Evolutionary conservation across 768 basidiomycete species (phyloP).

Genomic region (Strobilomyces echinocephalus): DNA sequence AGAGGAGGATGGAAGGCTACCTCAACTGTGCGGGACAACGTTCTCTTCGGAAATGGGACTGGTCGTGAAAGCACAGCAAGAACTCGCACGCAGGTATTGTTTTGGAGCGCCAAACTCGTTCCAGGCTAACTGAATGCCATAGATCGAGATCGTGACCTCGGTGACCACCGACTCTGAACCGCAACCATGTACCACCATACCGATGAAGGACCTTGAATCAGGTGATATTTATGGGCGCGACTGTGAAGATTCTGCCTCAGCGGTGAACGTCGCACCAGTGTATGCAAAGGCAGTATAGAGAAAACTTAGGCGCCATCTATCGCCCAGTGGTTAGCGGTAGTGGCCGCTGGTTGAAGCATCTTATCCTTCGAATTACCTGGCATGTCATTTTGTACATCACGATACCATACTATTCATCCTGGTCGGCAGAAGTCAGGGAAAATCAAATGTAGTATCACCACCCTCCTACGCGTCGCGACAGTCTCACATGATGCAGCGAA

Average conservation of each 20-base stretch:
- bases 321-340: no score
- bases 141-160: slow-evolving; percentile 3
- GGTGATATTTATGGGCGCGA: not conserved
- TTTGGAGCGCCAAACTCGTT: not conserved
- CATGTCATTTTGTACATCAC: no score
- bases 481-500: no score
- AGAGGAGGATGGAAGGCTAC: slow-evolving; percentile 21
- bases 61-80: not conserved
- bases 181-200: not conserved
- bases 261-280: not conserved
- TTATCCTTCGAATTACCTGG: no score
- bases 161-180: not conserved
- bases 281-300: not conserved
- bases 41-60: slow-evolving; percentile 6
- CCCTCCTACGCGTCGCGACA: no score
- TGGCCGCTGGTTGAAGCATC: no score
- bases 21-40: not conserved
- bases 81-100: slow-evolving; percentile 7
- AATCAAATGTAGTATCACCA: no score
- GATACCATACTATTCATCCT: no score
- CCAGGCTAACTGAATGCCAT: not conserved
- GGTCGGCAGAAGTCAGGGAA: no score
- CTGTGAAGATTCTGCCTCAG: not conserved
- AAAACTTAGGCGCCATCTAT: no score
- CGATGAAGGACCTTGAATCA: not conserved